Base-by-base conservation (phyloP, 345 rosid species). In the Xanthoceras sorbifolium region DNA sequence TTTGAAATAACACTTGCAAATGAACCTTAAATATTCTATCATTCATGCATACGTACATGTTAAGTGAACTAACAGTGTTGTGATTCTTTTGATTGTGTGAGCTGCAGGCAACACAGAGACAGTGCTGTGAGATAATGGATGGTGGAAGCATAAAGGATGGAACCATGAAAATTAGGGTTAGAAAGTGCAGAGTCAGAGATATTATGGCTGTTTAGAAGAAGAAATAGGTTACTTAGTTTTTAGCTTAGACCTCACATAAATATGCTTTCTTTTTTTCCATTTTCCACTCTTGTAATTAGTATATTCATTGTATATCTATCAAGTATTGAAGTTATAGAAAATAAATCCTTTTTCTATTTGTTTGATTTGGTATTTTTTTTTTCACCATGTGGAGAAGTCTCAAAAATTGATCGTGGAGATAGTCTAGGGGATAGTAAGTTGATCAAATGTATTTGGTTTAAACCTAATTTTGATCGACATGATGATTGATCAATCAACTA, bases 111-210 rank as follows among this genome's bases (percentile, higher is more conserved):
- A 87, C 87, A 5, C 75, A 82, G 42, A 88, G 94, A 73, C 92
- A 87, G 7, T 92, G 97, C 73, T 82, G 96, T 63, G 91, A 90
- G 69, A 77, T 91, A 29, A 71, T 82, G 81, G 84, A 87, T 67
- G 67, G 64, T 54, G 86, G 86, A 74, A 72, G 74, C 59, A 75
- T 71, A 29, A 80, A 69, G 50, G 79, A 78, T 9, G 76, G 81
- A 76, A 85, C 74, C 1, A 22, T 87, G 85, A 79, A 65, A 60
- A 82, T 90, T 76, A 83, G 93, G 86, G 78, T 94, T 85, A 86
- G 93, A 75, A 92, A 86, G 40, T 91, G 97, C 80, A 88, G 87
- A 69, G 70, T 84, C 40, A 78, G 38, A 34, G 91, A 89, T 76
- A 87, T 73, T 25, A 76, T 85, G 73, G 81, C 85, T 62, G 17